Percentiles rank a stretch among this genome's conserved stretches.
Conservation (phyloP, 1,284 basidiomycete genomes). For the Sanghuangporus baumii region DNA sequence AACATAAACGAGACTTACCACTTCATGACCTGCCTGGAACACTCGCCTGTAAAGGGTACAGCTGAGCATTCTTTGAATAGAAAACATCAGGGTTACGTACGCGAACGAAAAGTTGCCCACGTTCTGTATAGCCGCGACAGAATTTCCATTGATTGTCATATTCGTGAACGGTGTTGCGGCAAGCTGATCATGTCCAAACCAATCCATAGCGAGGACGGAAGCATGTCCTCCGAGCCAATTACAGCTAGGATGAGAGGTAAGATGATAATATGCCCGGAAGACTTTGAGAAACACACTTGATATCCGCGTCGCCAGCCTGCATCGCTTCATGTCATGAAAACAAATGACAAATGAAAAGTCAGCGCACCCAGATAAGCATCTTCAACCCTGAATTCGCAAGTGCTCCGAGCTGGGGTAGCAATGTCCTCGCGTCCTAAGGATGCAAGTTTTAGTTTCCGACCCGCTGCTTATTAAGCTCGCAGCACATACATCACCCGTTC, state of each 20-base stretch:
- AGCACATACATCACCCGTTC: slow-evolving; percentile 31
- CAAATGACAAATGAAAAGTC: neutral
- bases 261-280: slow-evolving; percentile 14
- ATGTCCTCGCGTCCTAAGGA: slow-evolving; percentile 46
- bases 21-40: slow-evolving; percentile 51
- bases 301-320: slow-evolving; percentile 61
- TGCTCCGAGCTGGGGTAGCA: slow-evolving; percentile 44
- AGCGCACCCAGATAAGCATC: slow-evolving; percentile 53
- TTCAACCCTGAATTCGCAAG: slow-evolving; percentile 50
- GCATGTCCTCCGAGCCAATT: slow-evolving; percentile 60
- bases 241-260: slow-evolving; percentile 34
- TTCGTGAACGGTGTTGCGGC: slow-evolving; percentile 47
- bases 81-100: slow-evolving; percentile 29
- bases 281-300: slow-evolving; percentile 35
- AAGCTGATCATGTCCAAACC: slow-evolving; percentile 49
- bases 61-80: neutral
- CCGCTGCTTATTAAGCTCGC: slow-evolving; percentile 28
- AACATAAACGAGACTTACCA: slow-evolving; percentile 35
- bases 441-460: slow-evolving; percentile 26
- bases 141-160: slow-evolving; percentile 45
- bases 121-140: slow-evolving; percentile 54
- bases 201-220: slow-evolving; percentile 53
- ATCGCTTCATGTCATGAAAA: neutral
- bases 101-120: slow-evolving; percentile 62
- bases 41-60: slow-evolving; percentile 35